Conservation (phyloP, 345 rosid species). For the Populus euphratica region DNA sequence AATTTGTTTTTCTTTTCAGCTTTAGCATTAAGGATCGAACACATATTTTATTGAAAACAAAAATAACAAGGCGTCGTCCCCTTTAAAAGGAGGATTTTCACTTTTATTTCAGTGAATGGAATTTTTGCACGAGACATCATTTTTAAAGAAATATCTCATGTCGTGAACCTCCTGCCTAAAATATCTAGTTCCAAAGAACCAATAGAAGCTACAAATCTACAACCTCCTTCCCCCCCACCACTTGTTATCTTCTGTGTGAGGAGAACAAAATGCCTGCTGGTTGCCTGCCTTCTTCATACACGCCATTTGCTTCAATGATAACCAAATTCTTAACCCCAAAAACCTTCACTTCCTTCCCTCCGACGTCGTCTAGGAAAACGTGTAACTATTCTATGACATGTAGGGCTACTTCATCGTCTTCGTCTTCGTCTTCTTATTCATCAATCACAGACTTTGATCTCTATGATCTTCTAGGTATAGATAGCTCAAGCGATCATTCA, state of each 20-base stretch:
- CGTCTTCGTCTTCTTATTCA: conserved; percentile 35
- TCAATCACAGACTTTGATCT: conserved; percentile 61
- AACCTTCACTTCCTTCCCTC: background rate
- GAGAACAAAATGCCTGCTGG: conserved; percentile 7
- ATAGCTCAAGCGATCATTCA: conserved; percentile 46
- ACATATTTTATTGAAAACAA: too few relatives aligned
- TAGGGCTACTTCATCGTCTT: conserved; percentile 36
- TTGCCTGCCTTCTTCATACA: conserved; percentile 13
- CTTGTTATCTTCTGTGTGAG: background rate
- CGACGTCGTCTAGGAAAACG: conserved; percentile 16
- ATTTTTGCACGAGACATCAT: too few relatives aligned
- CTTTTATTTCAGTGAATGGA: too few relatives aligned
- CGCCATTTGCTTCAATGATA: conserved; percentile 10
- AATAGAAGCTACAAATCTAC: background rate
- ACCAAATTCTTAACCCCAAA: background rate
- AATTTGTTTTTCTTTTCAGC: too few relatives aligned
- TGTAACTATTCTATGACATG: conserved; percentile 18
- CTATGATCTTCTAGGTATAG: conserved; percentile 78
- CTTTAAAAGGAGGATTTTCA: too few relatives aligned
- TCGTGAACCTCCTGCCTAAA: too few relatives aligned
- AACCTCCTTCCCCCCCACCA: background rate
- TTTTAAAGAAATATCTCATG: too few relatives aligned
- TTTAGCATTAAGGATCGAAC: too few relatives aligned
- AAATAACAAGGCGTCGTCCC: too few relatives aligned
- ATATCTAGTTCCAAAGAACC: too few relatives aligned